Evolutionary conservation across 257 asterid genomes (phyloP).

Genomic region (Scutellaria galericulata): DNA sequence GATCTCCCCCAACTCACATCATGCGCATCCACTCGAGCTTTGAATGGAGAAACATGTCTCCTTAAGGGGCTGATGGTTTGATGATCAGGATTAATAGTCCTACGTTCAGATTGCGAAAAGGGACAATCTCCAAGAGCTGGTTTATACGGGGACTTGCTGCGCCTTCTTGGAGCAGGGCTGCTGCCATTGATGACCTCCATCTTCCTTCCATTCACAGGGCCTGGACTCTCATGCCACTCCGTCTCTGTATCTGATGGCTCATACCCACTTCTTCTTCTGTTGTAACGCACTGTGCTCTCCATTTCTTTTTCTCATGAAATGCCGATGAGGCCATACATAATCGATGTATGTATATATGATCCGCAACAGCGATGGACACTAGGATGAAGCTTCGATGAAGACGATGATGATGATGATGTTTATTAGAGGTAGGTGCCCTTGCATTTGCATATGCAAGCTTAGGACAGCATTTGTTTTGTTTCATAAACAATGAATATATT

Average conservation of each 20-base stretch:
- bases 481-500: too few relatives aligned
- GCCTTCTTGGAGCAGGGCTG: conserved; percentile 30
- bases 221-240: conserved; percentile 57
- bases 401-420: background rate
- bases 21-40: conserved; percentile 17
- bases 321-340: conserved; percentile 11
- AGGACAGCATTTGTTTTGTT: too few relatives aligned
- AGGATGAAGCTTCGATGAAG: conserved; percentile 35
- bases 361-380: conserved; percentile 28
- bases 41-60: conserved; percentile 51
- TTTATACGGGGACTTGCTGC: conserved; percentile 48
- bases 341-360: too few relatives aligned
- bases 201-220: conserved; percentile 17
- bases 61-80: conserved; percentile 45
- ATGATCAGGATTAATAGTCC: conserved; percentile 26
- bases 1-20: conserved; percentile 34
- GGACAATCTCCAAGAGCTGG: conserved; percentile 27
- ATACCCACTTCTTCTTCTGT: conserved; percentile 57
- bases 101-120: conserved; percentile 44
- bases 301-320: background rate
- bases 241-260: conserved; percentile 76
- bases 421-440: too few relatives aligned
- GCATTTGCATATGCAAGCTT: too few relatives aligned
- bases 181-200: background rate
- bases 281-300: conserved; percentile 33